A percentile compares a stretch with the other conserved stretches of the same genome.
These are phyloP conservation scores for Puccinia triticina DNA, from an alignment of 1,284 basidiomycete species.

Conservation along the genomic window DNA sequence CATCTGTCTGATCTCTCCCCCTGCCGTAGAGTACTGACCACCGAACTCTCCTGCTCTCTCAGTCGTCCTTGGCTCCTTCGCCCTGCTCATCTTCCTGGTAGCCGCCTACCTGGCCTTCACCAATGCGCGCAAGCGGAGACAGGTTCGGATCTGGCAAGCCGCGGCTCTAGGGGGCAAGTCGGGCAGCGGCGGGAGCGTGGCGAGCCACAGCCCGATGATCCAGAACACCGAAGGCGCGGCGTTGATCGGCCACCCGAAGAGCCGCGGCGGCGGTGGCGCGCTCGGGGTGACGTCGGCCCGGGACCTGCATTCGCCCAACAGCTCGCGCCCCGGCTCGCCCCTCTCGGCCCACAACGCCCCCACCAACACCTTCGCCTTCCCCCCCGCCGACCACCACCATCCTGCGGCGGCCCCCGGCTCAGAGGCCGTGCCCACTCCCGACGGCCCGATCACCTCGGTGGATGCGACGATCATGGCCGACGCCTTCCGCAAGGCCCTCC, in stretches of 20 bases:
- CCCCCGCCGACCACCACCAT: background rate
- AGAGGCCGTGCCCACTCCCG: conserved; percentile 37
- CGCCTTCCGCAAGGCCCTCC: conserved; percentile 77
- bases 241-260: conserved; percentile 19
- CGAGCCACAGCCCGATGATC: conserved; percentile 44
- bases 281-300: conserved; percentile 11
- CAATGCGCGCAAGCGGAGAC: conserved; percentile 21
- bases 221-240: conserved; percentile 32
- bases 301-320: conserved; percentile 22
- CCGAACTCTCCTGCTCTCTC: background rate
- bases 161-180: conserved; percentile 9
- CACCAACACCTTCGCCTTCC: background rate
- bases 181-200: conserved; percentile 22
- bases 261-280: background rate
- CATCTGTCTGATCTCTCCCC: background rate
- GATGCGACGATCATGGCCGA: conserved; percentile 85
- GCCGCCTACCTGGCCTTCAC: conserved; percentile 33
- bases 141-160: conserved; percentile 39
- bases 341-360: conserved; percentile 6
- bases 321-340: conserved; percentile 39
- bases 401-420: too few relatives aligned
- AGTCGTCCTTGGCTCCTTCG: conserved; percentile 39
- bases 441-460: conserved; percentile 72
- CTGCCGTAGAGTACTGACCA: background rate
- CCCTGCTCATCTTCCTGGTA: conserved; percentile 31